phyloP scores from a whole-genome alignment of 352 stramenopile species.

The Pythium chondricola region DNA sequence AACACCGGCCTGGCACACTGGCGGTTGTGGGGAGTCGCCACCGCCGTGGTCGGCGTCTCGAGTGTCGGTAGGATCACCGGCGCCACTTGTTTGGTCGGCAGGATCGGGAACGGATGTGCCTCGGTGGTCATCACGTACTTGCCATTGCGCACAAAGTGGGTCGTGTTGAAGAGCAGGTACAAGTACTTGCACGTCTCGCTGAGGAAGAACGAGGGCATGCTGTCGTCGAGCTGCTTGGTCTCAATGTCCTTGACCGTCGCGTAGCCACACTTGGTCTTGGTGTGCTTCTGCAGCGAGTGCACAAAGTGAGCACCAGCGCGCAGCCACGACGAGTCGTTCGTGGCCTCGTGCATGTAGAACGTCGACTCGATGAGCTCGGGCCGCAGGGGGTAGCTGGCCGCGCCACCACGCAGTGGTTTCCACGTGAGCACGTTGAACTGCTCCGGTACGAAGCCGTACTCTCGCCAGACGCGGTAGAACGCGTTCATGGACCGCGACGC shows the following conservation, averaged over 20 bases:
- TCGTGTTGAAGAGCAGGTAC: constrained; percentile 93
- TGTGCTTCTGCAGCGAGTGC: constrained; percentile 86
- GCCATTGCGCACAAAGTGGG: constrained; percentile 84
- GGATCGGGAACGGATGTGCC: constrained; percentile 90
- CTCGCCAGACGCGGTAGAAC: constrained; percentile 93
- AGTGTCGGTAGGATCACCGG: constrained; percentile 38
- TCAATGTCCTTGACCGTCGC: constrained; percentile 85
- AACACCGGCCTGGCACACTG: constrained; percentile 40
- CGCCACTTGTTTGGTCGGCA: constrained; percentile 30
- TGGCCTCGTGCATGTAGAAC: constrained; percentile 94
- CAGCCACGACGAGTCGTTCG: constrained; percentile 75
- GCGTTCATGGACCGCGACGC: constrained; percentile 89
- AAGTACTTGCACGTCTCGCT: constrained; percentile 99
- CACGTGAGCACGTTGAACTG: constrained; percentile 90
- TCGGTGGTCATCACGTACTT: constrained; percentile 97
- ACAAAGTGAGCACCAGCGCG: constrained; percentile 73
- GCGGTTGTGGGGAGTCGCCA: neutral
- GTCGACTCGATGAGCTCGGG: constrained; percentile 97
- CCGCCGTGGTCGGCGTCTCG: constrained; percentile 3
- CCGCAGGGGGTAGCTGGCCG: constrained; percentile 89
- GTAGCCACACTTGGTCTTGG: constrained; percentile 92
- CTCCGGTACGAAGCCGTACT: constrained; percentile 96
- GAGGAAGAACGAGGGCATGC: constrained; percentile 99
- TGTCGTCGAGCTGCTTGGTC: constrained; percentile 87
- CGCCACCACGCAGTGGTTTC: constrained; percentile 52